These are phyloP conservation scores for Amoebophrya sp. DNA, from an alignment of 169 alveolate species.

Conservation along the genomic window DNA sequence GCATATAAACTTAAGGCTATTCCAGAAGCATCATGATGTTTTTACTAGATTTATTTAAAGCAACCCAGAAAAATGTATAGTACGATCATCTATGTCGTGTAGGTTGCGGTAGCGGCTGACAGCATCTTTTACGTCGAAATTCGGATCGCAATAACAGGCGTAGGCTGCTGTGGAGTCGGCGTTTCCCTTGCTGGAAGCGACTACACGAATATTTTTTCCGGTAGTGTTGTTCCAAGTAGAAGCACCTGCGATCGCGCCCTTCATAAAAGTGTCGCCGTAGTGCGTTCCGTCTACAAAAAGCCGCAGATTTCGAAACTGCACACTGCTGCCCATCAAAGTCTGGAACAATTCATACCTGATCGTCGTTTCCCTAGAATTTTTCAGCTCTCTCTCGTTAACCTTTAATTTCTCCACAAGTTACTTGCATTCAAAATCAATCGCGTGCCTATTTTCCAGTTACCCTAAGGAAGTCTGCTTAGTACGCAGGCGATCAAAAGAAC, in stretches of 20 bases:
- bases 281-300: background rate
- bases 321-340: background rate
- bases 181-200: background rate
- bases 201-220: background rate
- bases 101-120: background rate
- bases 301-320: background rate
- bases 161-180: background rate
- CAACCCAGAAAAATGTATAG: too few species aligned
- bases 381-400: too few species aligned
- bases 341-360: background rate
- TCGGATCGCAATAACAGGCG: background rate
- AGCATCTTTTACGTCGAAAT: background rate
- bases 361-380: too few species aligned
- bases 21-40: too few species aligned
- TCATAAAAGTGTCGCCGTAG: background rate
- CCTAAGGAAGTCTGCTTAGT: too few species aligned
- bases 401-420: too few species aligned
- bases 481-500: too few species aligned
- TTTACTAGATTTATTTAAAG: too few species aligned
- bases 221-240: background rate
- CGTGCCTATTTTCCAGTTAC: too few species aligned
- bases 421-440: too few species aligned
- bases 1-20: too few species aligned
- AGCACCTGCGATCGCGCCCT: background rate
- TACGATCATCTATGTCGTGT: too few species aligned